A percentile compares a stretch with the other conserved stretches of the same genome.
Conservation (phyloP, 2,329 filamentous ascomycete species). For the Fusarium sororula region DNA sequence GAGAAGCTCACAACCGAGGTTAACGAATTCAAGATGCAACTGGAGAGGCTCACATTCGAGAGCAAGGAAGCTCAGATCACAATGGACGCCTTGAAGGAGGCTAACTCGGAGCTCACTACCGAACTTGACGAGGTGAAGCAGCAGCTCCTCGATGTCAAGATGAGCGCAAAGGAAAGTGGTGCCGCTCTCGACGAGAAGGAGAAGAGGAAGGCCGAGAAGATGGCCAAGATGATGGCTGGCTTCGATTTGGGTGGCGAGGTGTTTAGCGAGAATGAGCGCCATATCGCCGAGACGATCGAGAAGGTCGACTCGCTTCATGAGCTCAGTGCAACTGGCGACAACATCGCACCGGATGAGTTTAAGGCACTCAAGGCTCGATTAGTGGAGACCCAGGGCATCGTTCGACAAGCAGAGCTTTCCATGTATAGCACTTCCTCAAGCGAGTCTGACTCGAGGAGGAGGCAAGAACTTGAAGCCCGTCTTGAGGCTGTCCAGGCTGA, state of each 20-base stretch:
- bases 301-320: slow-evolving; percentile 83
- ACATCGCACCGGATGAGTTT: slow-evolving; percentile 83
- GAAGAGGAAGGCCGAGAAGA: slow-evolving; percentile 97
- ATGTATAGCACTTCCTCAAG: slow-evolving; percentile 75
- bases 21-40: slow-evolving; percentile 95
- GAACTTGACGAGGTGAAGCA: slow-evolving; percentile 97
- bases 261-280: slow-evolving; percentile 91
- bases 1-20: slow-evolving; percentile 86
- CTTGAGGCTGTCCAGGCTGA: slow-evolving; percentile 79
- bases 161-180: slow-evolving; percentile 93
- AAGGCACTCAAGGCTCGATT: slow-evolving; percentile 79
- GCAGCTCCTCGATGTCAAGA: slow-evolving; percentile 93
- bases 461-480: slow-evolving; percentile 79
- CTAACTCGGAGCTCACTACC: slow-evolving; percentile 88
- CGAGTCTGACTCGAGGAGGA: slow-evolving; percentile 72
- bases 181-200: slow-evolving; percentile 96
- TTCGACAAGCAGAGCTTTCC: slow-evolving; percentile 90
- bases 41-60: slow-evolving; percentile 95
- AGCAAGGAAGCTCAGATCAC: slow-evolving; percentile 97
- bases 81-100: slow-evolving; percentile 97
- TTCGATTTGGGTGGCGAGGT: slow-evolving; percentile 94
- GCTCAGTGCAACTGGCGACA: slow-evolving; percentile 78
- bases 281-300: slow-evolving; percentile 84
- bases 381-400: slow-evolving; percentile 89
- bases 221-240: slow-evolving; percentile 99